Evolutionary conservation across 169 alveolate genomes (phyloP).

Genomic region (Eimeria sp.): DNA sequence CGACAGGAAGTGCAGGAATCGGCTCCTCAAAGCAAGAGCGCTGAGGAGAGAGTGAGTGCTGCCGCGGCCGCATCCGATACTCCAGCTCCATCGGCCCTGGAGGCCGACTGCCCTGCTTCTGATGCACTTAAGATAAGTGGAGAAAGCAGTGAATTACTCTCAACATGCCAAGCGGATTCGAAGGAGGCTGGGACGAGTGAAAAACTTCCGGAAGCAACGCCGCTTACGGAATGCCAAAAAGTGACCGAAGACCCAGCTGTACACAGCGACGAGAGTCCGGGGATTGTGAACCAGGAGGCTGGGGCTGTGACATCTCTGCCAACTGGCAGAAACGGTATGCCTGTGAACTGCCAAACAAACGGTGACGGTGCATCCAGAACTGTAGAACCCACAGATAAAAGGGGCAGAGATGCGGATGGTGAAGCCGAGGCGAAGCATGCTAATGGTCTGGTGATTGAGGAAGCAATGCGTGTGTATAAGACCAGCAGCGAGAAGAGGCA

Average conservation of each 20-base stretch:
- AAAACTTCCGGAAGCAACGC: not conserved
- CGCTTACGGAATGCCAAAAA: not conserved
- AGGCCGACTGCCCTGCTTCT: slow-evolving; percentile 13
- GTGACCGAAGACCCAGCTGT: not conserved
- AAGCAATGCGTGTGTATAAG: slow-evolving; percentile 57
- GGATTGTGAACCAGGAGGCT: not conserved
- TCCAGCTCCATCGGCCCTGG: not conserved
- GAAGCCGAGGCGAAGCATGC: not conserved
- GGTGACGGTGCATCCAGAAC: not conserved
- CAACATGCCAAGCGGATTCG: not conserved
- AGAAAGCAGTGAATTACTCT: not conserved
- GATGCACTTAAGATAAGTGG: not conserved
- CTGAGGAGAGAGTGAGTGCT: not conserved
- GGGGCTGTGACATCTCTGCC: not conserved
- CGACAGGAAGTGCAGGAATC: slow-evolving; percentile 33
- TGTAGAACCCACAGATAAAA: not conserved
- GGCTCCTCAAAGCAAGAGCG: slow-evolving; percentile 16
- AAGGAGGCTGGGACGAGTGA: not conserved
- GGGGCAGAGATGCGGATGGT: not conserved
- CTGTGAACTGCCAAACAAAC: not conserved
- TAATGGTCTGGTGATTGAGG: slow-evolving; percentile 33
- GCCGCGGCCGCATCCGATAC: not conserved
- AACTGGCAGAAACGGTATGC: not conserved
- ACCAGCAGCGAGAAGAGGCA: slow-evolving; percentile 36
- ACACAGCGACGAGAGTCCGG: not conserved